Percentiles rank a stretch among this genome's conserved stretches.
These are phyloP conservation scores for Penicillium sp. DNA, from an alignment of 2,329 filamentous ascomycete genomes.

Conservation along the genomic window DNA sequence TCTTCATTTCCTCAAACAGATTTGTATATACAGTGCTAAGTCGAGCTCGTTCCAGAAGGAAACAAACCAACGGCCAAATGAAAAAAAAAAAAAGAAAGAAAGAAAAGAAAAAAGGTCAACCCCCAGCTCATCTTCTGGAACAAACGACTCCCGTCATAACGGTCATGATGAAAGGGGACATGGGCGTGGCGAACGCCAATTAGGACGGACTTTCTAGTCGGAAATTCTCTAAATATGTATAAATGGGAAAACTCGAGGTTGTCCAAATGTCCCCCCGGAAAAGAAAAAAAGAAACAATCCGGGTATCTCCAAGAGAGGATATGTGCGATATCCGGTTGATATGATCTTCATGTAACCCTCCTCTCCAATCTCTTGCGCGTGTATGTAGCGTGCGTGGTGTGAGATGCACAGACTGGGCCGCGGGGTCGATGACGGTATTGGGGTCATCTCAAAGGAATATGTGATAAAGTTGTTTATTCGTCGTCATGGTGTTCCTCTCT, in stretches of 20 bases:
- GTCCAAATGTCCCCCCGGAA: constrained; percentile 6
- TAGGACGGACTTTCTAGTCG: constrained; percentile 18
- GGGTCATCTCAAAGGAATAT: constrained; percentile 8
- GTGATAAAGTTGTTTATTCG: constrained; percentile 18
- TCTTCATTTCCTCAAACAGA: constrained; percentile 9
- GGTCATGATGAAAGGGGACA: constrained; percentile 18
- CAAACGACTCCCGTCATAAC: constrained; percentile 23
- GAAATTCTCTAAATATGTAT: constrained; percentile 23
- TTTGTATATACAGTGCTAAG: constrained; percentile 18
- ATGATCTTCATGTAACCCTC: neutral
- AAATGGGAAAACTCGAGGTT: constrained; percentile 13
- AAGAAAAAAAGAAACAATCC: neutral
- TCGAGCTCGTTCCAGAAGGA: constrained; percentile 1
- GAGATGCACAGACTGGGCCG: neutral
- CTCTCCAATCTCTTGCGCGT: neutral
- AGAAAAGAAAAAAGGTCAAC: constrained; percentile 4
- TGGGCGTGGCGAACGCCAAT: constrained; percentile 14
- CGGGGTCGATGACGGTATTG: neutral
- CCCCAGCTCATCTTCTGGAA: constrained; percentile 12
- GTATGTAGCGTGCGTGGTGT: neutral
- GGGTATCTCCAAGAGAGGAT: constrained; percentile 6
- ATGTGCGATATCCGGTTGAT: constrained; percentile 5
- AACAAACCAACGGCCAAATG: neutral
- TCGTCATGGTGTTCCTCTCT: constrained; percentile 27
- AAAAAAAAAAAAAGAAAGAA: constrained; percentile 9